phyloP scores from a whole-genome alignment of 164 flowering plant species.

The Houttuynia cordata region DNA sequence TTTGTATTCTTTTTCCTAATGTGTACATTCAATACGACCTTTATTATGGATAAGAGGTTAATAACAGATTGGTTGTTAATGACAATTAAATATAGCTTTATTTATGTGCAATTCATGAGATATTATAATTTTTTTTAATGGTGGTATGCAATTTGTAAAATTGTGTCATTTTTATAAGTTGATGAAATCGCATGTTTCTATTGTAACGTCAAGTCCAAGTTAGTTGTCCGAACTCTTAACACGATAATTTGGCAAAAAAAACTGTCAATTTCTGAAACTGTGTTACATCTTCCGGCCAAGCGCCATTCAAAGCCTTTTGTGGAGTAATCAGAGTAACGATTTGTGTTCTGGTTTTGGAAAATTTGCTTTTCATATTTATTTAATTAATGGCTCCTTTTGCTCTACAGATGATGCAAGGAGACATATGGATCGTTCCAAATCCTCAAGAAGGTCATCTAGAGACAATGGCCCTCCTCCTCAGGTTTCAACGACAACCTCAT shows the following conservation, averaged over 20 bases:
- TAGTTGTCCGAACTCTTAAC: neutral
- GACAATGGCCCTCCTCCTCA: constrained; percentile 60
- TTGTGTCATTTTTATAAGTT: neutral
- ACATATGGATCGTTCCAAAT: constrained; percentile 61
- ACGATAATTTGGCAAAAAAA: too few species aligned
- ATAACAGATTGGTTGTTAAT: neutral
- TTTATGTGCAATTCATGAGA: neutral
- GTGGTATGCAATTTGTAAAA: neutral
- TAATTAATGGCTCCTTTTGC: neutral
- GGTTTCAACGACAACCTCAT: constrained; percentile 48
- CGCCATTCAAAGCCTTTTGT: neutral
- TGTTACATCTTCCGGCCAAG: too few species aligned
- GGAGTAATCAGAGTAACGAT: neutral
- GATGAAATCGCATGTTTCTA: neutral
- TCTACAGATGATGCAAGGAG: constrained; percentile 90
- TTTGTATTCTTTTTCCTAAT: neutral
- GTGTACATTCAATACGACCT: neutral
- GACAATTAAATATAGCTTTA: neutral
- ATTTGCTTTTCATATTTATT: neutral
- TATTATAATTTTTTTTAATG: neutral
- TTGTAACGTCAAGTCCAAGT: neutral
- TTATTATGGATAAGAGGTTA: neutral
- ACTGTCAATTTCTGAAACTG: too few species aligned
- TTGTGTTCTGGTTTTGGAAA: neutral
- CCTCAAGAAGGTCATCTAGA: constrained; percentile 48